Conservation (phyloP, 257 asterid genomes). For the Solanum ossicruentum region DNA sequence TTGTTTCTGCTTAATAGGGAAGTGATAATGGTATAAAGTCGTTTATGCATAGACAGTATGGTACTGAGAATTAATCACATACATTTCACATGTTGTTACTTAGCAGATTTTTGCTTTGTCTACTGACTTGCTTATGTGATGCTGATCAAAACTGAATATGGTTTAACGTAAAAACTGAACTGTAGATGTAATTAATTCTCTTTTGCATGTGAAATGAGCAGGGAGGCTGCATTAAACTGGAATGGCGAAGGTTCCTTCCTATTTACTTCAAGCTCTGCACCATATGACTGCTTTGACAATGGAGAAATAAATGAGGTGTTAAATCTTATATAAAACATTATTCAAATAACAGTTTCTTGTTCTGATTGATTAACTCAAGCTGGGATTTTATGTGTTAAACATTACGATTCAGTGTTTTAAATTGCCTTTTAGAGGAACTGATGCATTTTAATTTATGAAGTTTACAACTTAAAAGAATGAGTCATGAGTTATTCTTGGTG, state of each 20-base stretch:
- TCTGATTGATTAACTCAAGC: not conserved
- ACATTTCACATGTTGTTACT: not conserved
- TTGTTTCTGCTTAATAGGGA: not conserved
- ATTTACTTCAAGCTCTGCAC: constrained; percentile 94
- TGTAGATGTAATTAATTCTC: not conserved
- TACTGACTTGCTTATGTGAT: not conserved
- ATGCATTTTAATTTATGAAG: not conserved
- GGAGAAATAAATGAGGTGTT: constrained; percentile 87
- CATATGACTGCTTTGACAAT: constrained; percentile 73
- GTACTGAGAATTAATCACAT: not conserved
- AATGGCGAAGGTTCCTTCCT: constrained; percentile 88
- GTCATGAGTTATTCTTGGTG: not conserved
- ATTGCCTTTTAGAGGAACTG: not conserved
- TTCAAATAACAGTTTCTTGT: not conserved
- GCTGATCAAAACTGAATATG: not conserved
- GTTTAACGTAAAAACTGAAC: not conserved
- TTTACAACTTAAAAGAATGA: not conserved
- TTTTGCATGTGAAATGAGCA: constrained; percentile 9
- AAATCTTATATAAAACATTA: constrained; percentile 3
- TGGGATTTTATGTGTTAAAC: not conserved
- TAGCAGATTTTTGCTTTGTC: not conserved
- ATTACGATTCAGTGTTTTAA: not conserved
- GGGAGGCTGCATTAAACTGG: constrained; percentile 89
- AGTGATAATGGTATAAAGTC: not conserved
- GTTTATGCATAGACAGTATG: not conserved